phyloP scores from a whole-genome alignment of 306 rosid genomes.

The Trifolium subterraneum region DNA sequence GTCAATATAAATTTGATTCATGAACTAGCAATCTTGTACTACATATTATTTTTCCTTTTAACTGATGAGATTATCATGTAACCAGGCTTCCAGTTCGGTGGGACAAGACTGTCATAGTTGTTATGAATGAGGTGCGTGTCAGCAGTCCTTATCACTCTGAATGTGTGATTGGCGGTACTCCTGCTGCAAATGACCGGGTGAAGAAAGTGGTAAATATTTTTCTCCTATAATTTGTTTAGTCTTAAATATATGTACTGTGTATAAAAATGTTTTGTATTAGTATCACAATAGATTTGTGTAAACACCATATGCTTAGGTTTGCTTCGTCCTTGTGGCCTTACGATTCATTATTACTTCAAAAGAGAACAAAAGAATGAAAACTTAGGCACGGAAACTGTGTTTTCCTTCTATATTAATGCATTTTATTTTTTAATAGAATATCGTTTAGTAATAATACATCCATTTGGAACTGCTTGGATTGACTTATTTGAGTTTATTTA shows the following conservation, averaged over 20 bases:
- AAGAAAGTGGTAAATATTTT: conserved; percentile 85
- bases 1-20: conserved; percentile 1
- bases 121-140: conserved; percentile 93
- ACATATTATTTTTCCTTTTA: conserved; percentile 3
- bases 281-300: background rate
- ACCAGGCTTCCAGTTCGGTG: conserved; percentile 98
- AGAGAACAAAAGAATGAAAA: conserved; percentile 26
- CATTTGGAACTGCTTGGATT: background rate
- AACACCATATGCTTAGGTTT: background rate
- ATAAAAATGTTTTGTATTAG: background rate
- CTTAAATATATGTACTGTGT: conserved; percentile 18
- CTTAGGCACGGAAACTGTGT: background rate
- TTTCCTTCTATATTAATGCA: background rate
- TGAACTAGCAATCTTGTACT: conserved; percentile 5
- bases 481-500: background rate
- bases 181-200: conserved; percentile 97
- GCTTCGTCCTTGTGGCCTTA: conserved; percentile 27
- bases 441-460: background rate
- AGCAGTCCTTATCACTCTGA: conserved; percentile 89
- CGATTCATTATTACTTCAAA: background rate
- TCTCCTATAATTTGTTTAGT: conserved; percentile 15
- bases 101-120: conserved; percentile 96
- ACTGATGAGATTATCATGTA: conserved; percentile 38
- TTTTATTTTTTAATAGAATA: too few species aligned
- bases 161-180: conserved; percentile 92